Base-by-base conservation (phyloP, 345 rosid genomes). In the Theobroma cacao region DNA sequence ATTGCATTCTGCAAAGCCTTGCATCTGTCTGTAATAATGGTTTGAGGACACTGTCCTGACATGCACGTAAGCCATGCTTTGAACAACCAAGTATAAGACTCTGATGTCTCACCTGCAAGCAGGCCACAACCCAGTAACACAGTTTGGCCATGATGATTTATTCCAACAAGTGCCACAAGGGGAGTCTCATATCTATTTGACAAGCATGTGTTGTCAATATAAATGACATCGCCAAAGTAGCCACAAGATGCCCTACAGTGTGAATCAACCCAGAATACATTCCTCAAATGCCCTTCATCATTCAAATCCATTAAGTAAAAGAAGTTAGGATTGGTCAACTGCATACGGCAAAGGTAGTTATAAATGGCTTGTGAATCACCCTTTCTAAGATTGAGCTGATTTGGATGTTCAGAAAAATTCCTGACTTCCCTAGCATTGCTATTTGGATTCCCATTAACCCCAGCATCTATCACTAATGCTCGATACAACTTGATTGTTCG, bases 261-360 rank as follows among this genome's bases (percentile, higher is more conserved):
- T 41, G 83, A 87, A 86, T 89, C 90, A 50, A 87, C 78, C 97
- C 94, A 92, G 31, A 92, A 90, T 12, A 89, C 90, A 75, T 89
- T 92, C 85, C 86, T 85, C 68, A 92, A 56, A 73, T 76, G 81
- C 28, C 94, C 97, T 80, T 88, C 93, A 48, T 90, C 97, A 31
- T 83, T 92, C 41, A 92, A 77, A 88, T 92, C 94, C 91, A 90
- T 87, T 86, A 87, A 79, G 87, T 92, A 92, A 53, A 88, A 84
- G 50, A 92, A 89, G 79, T 78, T 92, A 0, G 92, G 89, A 85
- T 86, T 88, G 43, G 89, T 92, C 84, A 90, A 76, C 60, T 92
- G 94, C 92, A 86, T 87, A 60, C 86, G 91, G 73, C 87, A 89
- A 66, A 90, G 83, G 84, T 90, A 90, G 80, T 86, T 83, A 75